Percentiles rank a stretch among this genome's conserved stretches.
These are phyloP conservation scores for Lyophyllum shimeji DNA, from an alignment of 768 basidiomycete species.

Conservation along the genomic window DNA sequence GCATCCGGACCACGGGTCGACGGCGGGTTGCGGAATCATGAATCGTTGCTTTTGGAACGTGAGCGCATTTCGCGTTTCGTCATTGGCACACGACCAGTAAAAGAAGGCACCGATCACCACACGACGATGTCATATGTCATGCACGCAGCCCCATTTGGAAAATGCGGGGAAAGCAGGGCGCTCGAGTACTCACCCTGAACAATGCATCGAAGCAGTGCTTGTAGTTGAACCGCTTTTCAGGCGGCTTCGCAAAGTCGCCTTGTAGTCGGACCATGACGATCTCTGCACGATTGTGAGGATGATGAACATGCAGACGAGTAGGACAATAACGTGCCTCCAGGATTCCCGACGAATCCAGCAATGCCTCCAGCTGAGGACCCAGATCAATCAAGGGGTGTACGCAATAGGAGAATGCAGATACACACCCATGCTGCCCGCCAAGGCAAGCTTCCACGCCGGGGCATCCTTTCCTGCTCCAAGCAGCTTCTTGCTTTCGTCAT, in stretches of 20 bases:
- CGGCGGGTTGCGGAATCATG: too few species aligned
- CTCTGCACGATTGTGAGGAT: conserved; percentile 38
- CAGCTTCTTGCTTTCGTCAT: conserved; percentile 87
- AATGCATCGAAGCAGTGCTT: conserved; percentile 88
- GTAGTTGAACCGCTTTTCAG: conserved; percentile 88
- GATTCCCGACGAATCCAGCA: conserved; percentile 87
- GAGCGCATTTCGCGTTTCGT: too few species aligned
- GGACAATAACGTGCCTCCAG: conserved; percentile 55
- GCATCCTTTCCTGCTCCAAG: conserved; percentile 71
- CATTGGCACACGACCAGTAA: conserved; percentile 13
- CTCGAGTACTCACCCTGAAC: conserved; percentile 70
- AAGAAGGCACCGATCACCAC: conserved; percentile 18
- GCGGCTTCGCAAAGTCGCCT: conserved; percentile 86
- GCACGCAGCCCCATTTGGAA: conserved; percentile 10
- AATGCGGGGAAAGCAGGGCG: conserved; percentile 5
- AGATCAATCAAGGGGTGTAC: conserved; percentile 7
- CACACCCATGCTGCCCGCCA: conserved; percentile 86
- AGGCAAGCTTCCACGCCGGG: conserved; percentile 78
- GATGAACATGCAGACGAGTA: background rate
- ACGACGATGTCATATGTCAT: conserved; percentile 3
- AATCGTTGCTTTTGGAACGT: too few species aligned
- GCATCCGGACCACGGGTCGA: background rate
- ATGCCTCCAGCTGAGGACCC: conserved; percentile 68
- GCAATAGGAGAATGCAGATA: conserved; percentile 14
- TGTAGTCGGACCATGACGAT: conserved; percentile 89